Base-by-base conservation (phyloP, 768 basidiomycete species). In the Tricholoma hemisulphureum region DNA sequence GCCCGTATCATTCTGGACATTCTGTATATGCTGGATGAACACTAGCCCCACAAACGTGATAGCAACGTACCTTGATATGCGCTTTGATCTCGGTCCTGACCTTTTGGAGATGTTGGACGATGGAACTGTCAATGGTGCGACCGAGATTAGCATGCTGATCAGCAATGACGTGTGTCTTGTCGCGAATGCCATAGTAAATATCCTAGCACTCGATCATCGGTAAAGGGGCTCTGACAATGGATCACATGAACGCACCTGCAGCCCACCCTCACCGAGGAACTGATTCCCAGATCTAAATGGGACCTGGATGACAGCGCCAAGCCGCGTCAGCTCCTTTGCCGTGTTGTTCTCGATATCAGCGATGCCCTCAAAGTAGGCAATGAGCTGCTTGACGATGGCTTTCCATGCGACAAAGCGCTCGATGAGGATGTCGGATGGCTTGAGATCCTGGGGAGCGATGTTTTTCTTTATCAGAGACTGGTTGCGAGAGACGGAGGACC, bases 131-230 rank as follows among this genome's bases (percentile, higher is more conserved):
- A 67, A 99, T 90, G 6, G 97, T 98, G 29, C 94, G 86, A 2
- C 95, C 96, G 8, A 99, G 84, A 67, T 95, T 96, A 10, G 95
- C 93, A 67, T 98, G 95, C 55, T 96, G 93, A 75, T 98, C 97
- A 0, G 97, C 94, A 61, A 98, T 93, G 56, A 81, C 73, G 50
- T 95, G 88, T 0, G 95, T 95, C 74, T 93, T 95, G 80, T 98
- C 94, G 16, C 97, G 86, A 60, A 99, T 87, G 58, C 78, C 82
- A 74, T 94, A 98, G 74, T 89, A 98, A 16, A 97, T 84, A 67
- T 98, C 96, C 90, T 94, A 58, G 1, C 26, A 1, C 11, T 49
- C 32, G 21, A 21, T 11, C 10, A 39, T 62, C 18, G 53, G 29
- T 37, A 13, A 23, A 20, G 3, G 43, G 32, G 31, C 5, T 31